Conservation (phyloP, 805 yeast species). For the Candida dajiaensis region DNA sequence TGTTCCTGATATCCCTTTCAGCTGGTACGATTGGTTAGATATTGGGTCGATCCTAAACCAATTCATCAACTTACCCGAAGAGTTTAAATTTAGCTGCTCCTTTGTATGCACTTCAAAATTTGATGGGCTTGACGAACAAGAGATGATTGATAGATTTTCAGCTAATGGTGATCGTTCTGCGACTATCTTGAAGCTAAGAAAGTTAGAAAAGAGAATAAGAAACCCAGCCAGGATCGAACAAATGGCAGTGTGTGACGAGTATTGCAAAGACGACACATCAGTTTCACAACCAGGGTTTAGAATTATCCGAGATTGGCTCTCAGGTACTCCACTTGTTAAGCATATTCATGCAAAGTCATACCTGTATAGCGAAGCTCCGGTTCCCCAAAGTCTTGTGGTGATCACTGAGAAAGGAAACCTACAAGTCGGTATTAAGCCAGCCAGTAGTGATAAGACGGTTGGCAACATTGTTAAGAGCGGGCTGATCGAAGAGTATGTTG, state of each 20-base stretch:
- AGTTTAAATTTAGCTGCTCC: conserved; percentile 14
- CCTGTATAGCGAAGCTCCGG: conserved; percentile 30
- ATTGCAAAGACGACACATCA: conserved; percentile 12
- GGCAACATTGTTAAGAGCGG: conserved; percentile 14
- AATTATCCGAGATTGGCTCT: conserved; percentile 28
- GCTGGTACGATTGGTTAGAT: conserved; percentile 56
- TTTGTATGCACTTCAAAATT: conserved; percentile 10
- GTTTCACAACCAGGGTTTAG: conserved; percentile 32
- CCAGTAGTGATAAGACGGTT: conserved; percentile 6
- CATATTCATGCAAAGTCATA: conserved; percentile 32
- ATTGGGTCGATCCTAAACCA: conserved; percentile 34
- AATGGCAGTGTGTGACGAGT: conserved; percentile 9
- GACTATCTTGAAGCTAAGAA: conserved; percentile 2
- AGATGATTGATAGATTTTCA: conserved; percentile 1
- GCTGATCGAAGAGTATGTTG: conserved; percentile 5
- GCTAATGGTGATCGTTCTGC: background rate
- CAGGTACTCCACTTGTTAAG: conserved; percentile 26
- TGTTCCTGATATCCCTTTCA: conserved; percentile 33
- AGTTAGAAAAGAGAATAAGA: conserved; percentile 1
- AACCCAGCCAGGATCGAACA: conserved; percentile 3
- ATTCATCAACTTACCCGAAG: conserved; percentile 25
- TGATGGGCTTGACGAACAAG: background rate
- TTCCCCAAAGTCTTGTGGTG: conserved; percentile 13
- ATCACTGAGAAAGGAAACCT: conserved; percentile 10
- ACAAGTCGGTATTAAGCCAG: conserved; percentile 6